Percentiles rank a stretch among this genome's conserved stretches.
Conservation (phyloP, 2,329 filamentous ascomycete genomes). For the Bimuria novae-zelandiae region DNA sequence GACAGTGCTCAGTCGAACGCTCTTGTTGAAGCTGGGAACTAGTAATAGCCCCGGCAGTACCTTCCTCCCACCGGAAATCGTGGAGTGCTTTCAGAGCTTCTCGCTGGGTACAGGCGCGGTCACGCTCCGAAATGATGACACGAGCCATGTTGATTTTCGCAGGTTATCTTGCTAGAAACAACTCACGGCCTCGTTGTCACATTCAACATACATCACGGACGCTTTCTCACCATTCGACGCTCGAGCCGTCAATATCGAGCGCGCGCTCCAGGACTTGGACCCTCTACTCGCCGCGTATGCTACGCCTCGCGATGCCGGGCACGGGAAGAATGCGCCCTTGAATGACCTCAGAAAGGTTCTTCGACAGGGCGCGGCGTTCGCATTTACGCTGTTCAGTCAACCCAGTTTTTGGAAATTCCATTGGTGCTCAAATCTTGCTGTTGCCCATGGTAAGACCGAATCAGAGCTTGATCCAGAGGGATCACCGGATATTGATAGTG, state of each 20-base stretch:
- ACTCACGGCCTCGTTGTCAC: constrained; percentile 15
- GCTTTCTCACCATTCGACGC: constrained; percentile 20
- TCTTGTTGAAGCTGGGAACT: constrained; percentile 18
- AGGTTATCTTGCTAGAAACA: constrained; percentile 20
- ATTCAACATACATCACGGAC: constrained; percentile 16
- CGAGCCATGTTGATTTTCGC: constrained; percentile 12
- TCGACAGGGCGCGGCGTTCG: constrained; percentile 15
- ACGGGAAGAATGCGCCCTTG: constrained; percentile 8
- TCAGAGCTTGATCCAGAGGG: neutral
- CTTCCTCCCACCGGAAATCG: constrained; percentile 20
- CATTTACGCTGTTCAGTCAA: constrained; percentile 19
- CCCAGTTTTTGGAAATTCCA: constrained; percentile 21
- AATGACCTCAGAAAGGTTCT: constrained; percentile 15
- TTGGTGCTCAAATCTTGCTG: constrained; percentile 13
- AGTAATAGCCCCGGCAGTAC: constrained; percentile 18
- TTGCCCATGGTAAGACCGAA: constrained; percentile 9
- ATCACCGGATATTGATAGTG: neutral
- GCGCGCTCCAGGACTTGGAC: constrained; percentile 19
- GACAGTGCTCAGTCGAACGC: constrained; percentile 18
- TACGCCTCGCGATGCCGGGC: neutral
- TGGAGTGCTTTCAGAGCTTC: constrained; percentile 22
- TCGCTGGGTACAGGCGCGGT: constrained; percentile 9
- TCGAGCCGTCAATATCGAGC: constrained; percentile 21
- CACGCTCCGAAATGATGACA: constrained; percentile 8
- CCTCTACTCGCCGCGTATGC: constrained; percentile 16